These are phyloP conservation scores for Linanthus parryae DNA, from an alignment of 148 eudicot genomes.

Conservation along the genomic window DNA sequence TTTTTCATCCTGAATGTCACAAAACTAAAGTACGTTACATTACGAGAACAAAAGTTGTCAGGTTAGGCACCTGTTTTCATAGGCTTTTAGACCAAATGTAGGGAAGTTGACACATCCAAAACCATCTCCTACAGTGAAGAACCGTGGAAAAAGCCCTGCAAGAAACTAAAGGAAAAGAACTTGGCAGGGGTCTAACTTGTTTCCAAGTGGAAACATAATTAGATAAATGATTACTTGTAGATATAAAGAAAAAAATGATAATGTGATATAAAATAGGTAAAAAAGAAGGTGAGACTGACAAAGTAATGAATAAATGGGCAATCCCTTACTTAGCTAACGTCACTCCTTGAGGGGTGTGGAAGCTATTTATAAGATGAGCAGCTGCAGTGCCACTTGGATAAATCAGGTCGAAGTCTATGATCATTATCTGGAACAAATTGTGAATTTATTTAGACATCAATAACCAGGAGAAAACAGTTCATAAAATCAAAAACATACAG, in stretches of 20 bases:
- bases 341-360: constrained; percentile 96
- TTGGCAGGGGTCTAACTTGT: constrained; percentile 70
- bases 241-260: background rate
- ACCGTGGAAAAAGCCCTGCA: constrained; percentile 98
- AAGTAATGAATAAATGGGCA: too few species aligned
- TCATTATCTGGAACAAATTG: constrained; percentile 75
- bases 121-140: constrained; percentile 62
- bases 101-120: constrained; percentile 74
- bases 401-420: constrained; percentile 69
- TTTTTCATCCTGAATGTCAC: background rate
- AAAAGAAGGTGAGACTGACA: too few species aligned
- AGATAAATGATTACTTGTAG: background rate
- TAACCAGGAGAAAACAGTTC: too few species aligned
- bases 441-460: too few species aligned
- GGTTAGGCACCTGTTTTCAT: constrained; percentile 32
- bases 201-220: too few species aligned
- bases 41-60: background rate
- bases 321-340: constrained; percentile 58
- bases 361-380: constrained; percentile 90
- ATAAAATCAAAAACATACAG: too few species aligned
- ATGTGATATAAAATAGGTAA: background rate
- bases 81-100: constrained; percentile 77
- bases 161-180: constrained; percentile 84
- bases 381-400: constrained; percentile 96
- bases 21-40: too few species aligned